phyloP scores from a whole-genome alignment of 169 alveolate genomes.

The Eimeria mitis region DNA sequence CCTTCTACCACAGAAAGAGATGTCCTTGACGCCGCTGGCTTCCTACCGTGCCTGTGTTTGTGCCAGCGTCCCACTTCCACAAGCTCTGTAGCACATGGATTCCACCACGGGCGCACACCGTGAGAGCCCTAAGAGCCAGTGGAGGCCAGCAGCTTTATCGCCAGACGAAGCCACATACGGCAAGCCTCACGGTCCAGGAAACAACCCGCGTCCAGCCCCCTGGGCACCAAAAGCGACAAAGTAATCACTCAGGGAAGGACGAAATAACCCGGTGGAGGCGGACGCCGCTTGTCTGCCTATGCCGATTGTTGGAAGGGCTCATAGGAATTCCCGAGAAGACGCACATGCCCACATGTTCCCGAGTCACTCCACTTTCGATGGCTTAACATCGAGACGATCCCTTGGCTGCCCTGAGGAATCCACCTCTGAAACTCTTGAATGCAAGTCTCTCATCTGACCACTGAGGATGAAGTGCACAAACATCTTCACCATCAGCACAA shows the following conservation, averaged over 20 bases:
- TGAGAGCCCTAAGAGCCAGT: constrained; percentile 32
- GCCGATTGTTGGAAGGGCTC: neutral
- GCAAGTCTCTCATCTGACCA: constrained; percentile 87
- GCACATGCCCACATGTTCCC: neutral
- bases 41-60: constrained; percentile 40
- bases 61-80: constrained; percentile 74
- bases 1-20: neutral
- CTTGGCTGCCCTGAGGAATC: constrained; percentile 68
- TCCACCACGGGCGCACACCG: constrained; percentile 26
- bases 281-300: constrained; percentile 10
- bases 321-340: neutral
- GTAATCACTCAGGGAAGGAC: neutral
- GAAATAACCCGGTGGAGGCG: constrained; percentile 2
- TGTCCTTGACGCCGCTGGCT: neutral
- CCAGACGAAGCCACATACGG: constrained; percentile 17
- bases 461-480: constrained; percentile 86
- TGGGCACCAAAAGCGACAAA: neutral
- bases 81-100: constrained; percentile 33
- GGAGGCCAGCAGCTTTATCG: constrained; percentile 55
- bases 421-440: constrained; percentile 85
- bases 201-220: constrained; percentile 26
- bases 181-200: constrained; percentile 39
- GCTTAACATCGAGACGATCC: constrained; percentile 17
- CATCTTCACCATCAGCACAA: constrained; percentile 87
- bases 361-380: neutral